phyloP scores from a whole-genome alignment of 2,329 filamentous ascomycete genomes.

The Lecanicillium sp. region DNA sequence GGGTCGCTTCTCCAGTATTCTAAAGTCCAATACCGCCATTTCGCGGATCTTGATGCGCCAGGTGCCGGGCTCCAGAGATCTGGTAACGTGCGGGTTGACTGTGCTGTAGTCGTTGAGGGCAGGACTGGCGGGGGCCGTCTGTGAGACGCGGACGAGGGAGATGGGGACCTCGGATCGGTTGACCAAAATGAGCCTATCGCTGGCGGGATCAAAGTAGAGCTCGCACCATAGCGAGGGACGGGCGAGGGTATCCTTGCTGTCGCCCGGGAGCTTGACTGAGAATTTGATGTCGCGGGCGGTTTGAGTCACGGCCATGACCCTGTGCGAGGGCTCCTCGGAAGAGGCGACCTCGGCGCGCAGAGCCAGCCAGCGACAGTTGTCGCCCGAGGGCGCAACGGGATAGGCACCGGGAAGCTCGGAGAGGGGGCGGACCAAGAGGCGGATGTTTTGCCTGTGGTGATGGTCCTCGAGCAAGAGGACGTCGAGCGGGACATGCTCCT shows the following conservation, averaged over 20 bases:
- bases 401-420: constrained; percentile 45
- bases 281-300: constrained; percentile 56
- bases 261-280: constrained; percentile 53
- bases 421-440: constrained; percentile 51
- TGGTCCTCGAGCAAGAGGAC: constrained; percentile 45
- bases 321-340: constrained; percentile 47
- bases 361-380: constrained; percentile 52
- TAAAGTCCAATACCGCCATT: constrained; percentile 49
- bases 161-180: constrained; percentile 52
- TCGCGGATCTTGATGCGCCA: constrained; percentile 49
- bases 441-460: constrained; percentile 49
- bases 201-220: constrained; percentile 53
- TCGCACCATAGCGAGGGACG: constrained; percentile 52
- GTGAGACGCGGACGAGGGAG: constrained; percentile 40
- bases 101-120: constrained; percentile 37
- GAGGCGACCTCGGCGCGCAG: constrained; percentile 49
- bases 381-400: constrained; percentile 48
- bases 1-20: constrained; percentile 50
- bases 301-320: constrained; percentile 55
- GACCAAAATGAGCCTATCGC: constrained; percentile 51
- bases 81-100: constrained; percentile 39
- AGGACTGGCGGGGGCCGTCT: constrained; percentile 32
- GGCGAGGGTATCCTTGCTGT: constrained; percentile 35
- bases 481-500: constrained; percentile 47
- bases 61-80: constrained; percentile 46